These are phyloP conservation scores for Neurospora sp. DNA, from an alignment of 495 filamentous ascomycete species.

Conservation along the genomic window DNA sequence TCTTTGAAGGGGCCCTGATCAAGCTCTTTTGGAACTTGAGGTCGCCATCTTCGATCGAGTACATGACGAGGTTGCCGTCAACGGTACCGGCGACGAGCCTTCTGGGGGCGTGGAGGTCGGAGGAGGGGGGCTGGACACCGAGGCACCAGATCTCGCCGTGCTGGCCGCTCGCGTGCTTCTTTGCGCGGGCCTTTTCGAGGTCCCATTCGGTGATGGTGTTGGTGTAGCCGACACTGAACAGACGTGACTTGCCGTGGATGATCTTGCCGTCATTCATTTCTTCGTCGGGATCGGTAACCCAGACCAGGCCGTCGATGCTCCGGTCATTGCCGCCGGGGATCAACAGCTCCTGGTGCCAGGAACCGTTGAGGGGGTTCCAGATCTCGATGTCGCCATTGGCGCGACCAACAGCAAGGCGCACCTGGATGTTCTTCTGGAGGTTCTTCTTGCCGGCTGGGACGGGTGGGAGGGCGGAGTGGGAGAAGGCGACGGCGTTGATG, in stretches of 20 bases:
- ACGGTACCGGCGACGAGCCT: constrained; percentile 83
- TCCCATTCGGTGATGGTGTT: constrained; percentile 92
- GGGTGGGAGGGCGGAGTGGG: constrained; percentile 60
- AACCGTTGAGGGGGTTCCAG: constrained; percentile 82
- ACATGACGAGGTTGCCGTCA: constrained; percentile 76
- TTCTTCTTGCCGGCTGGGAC: constrained; percentile 50
- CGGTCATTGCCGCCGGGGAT: constrained; percentile 76
- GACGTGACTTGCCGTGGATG: constrained; percentile 61
- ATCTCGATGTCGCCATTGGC: constrained; percentile 96
- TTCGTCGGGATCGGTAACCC: constrained; percentile 79
- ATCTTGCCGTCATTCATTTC: constrained; percentile 48
- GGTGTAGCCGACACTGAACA: constrained; percentile 96
- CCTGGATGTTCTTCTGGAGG: constrained; percentile 25
- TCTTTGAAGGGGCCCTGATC: constrained; percentile 63
- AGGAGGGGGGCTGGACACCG: constrained; percentile 63
- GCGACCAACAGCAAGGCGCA: constrained; percentile 80
- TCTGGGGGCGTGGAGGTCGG: constrained; percentile 1
- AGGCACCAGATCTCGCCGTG: constrained; percentile 96
- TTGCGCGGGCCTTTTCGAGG: constrained; percentile 60
- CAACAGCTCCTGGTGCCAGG: constrained; percentile 83
- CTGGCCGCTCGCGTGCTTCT: constrained; percentile 78
- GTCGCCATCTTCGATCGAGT: constrained; percentile 75
- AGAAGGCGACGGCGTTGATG: constrained; percentile 92
- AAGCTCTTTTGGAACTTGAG: constrained; percentile 62
- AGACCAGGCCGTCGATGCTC: constrained; percentile 81